Conservation (phyloP, 371 early-diverging fungal genomes). For the Rhizomucor miehei region DNA sequence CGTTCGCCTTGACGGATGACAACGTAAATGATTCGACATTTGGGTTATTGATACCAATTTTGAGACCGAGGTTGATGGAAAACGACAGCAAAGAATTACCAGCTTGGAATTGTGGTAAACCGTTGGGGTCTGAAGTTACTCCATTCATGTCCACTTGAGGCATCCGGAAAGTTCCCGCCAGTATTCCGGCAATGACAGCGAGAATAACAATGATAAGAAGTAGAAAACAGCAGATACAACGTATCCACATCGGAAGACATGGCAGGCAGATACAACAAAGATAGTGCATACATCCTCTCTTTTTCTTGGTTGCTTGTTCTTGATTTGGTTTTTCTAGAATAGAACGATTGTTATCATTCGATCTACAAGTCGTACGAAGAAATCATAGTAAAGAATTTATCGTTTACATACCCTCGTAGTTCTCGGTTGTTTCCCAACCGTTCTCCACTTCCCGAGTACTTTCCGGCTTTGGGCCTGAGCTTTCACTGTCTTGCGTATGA, state of each 20-base stretch:
- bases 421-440: too few relatives aligned
- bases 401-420: too few relatives aligned
- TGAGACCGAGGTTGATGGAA: conserved; percentile 6
- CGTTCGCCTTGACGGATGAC: background rate
- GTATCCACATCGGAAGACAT: conserved; percentile 45
- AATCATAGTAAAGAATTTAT: too few relatives aligned
- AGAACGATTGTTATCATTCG: too few relatives aligned
- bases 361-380: too few relatives aligned
- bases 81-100: conserved; percentile 3
- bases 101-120: conserved; percentile 9
- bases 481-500: too few relatives aligned
- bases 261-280: conserved; percentile 44
- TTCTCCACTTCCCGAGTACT: too few relatives aligned
- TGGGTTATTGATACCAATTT: conserved; percentile 7
- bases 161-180: conserved; percentile 34
- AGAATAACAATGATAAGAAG: conserved; percentile 30
- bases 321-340: too few relatives aligned
- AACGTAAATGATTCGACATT: conserved; percentile 6
- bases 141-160: conserved; percentile 33
- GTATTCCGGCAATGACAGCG: conserved; percentile 35
- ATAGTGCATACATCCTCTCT: conserved; percentile 30
- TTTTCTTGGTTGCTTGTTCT: too few relatives aligned
- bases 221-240: conserved; percentile 39
- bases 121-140: conserved; percentile 23
- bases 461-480: too few relatives aligned